Percentiles rank a stretch among this genome's conserved stretches.
Conservation (phyloP, 495 filamentous ascomycete species). For the Tuber umbilicatum region DNA sequence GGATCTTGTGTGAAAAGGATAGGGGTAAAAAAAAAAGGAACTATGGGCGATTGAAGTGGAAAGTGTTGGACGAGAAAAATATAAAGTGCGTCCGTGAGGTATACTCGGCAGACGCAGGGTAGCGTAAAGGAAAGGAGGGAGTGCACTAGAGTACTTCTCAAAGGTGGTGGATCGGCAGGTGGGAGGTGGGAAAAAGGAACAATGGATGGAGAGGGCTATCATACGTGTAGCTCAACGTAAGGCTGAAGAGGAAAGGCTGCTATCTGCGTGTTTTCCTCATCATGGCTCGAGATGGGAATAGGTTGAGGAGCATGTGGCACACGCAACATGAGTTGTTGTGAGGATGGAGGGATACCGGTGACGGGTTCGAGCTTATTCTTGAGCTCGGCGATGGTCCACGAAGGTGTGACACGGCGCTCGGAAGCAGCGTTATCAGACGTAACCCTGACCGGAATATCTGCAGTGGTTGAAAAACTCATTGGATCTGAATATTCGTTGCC, state of each 20-base stretch:
- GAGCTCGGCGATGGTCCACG: slow-evolving; percentile 81
- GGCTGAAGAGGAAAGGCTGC: slow-evolving; percentile 58
- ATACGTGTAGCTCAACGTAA: slow-evolving; percentile 72
- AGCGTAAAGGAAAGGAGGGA: slow-evolving; percentile 6
- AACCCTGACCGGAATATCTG: slow-evolving; percentile 79
- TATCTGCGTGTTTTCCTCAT: slow-evolving; percentile 62
- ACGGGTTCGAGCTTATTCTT: slow-evolving; percentile 88
- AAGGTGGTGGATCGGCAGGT: slow-evolving; percentile 30
- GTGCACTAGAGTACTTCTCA: slow-evolving; percentile 29
- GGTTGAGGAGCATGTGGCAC: slow-evolving; percentile 50
- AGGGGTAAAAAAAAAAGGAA: slow-evolving; percentile 21
- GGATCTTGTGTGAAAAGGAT: slow-evolving; percentile 8
- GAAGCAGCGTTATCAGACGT: slow-evolving; percentile 66
- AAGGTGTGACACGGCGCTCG: slow-evolving; percentile 83
- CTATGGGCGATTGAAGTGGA: slow-evolving; percentile 24
- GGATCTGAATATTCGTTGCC: slow-evolving; percentile 9
- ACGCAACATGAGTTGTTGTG: slow-evolving; percentile 66
- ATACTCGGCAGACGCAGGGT: background rate
- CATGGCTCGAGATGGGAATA: slow-evolving; percentile 54
- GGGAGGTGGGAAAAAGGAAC: slow-evolving; percentile 16
- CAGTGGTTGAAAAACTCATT: slow-evolving; percentile 53
- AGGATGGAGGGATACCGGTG: slow-evolving; percentile 78
- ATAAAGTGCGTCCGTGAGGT: background rate
- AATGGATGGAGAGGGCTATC: slow-evolving; percentile 42
- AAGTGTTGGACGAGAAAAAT: slow-evolving; percentile 20